Base-by-base conservation (phyloP, 805 yeast species). In the Spathaspora sp. region DNA sequence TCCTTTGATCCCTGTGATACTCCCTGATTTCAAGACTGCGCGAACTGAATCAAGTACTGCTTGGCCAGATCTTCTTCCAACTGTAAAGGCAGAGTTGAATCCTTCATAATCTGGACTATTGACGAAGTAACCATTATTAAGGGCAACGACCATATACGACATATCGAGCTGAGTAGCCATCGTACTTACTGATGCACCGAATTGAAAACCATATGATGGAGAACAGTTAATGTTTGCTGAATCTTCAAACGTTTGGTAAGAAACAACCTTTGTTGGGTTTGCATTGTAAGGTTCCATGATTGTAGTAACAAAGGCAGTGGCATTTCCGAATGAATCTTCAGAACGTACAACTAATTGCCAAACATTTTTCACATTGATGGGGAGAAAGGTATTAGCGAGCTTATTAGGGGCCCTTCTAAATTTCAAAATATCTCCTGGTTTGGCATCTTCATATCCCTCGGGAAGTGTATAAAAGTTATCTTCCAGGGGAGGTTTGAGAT, bases 81-180 rank as follows among this genome's bases (percentile, higher is more conserved):
- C 72, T 7, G 68, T 59, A 52, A 65, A 72, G 0, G 68, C 66
- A 0, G 67, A 59, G 19, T 61, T 59, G 2, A 65, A 63, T 2
- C 76, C 75, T 52, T 70, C 70, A 49, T 69, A 68, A 53, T 70
- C 75, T 0, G 75, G 68, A 5, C 60, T 56, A 1, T 62, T 62
- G 4, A 70, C 72, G 54, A 58, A 65, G 59, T 65, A 72, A 7
- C 76, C 77, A 38, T 64, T 52, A 18, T 46, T 38, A 42, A 64
- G 59, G 19, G 62, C 62, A 14, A 53, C 54, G 19, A 54, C 61
- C 10, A 61, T 56, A 18, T 57, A 50, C 19, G 50, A 52, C 52
- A 53, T 57, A 52, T 59, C 67, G 7, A 55, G 55, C 46, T 57
- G 57, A 10, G 60, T 46, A 12, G 42, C 38, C 17, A 60, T 14